Base-by-base conservation (phyloP, 2,329 filamentous ascomycete genomes). In the Elsinoe perseae region DNA sequence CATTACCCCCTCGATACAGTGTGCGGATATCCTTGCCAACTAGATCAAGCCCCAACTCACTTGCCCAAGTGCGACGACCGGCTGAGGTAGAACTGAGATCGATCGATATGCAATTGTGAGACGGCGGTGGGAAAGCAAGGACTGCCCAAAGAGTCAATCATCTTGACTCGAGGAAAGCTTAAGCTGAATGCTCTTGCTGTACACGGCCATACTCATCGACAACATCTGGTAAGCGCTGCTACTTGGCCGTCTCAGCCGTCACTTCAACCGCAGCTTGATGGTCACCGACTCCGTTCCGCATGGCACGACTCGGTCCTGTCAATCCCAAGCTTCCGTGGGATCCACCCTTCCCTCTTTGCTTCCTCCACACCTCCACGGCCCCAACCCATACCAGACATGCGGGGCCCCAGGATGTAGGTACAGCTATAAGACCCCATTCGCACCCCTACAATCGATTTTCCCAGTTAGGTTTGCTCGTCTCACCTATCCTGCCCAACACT, bases 321-420 rank as follows among this genome's bases (percentile, higher is more conserved):
- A 34, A 52, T 36, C 48, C 48, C 48, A 52, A 52, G 48, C 30
- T 52, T 52, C 48, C 48, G 48, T 36, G 28, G 20, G 30, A 52
- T 52, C 48, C 48, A 52, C 48, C 30, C n/a, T 52, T 28, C 48
- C 48, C 25, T 52, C 30, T 21, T 52, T 21, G 48, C 25, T 7
- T 18, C 16, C 48, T 32, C 25, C 48, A 23, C 30, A 16, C 28
- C 48, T 30, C 48, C 30, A 34, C 30, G 9, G 28, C 48, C 30
- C 20, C 9, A 38, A 23, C 9, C 25, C 30, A 38, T 36, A 38
- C 48, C 48, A 52, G 28, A 12, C 28, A 38, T 52, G 48, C 48
- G 48, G 48, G 48, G 48, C 48, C 14, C 12, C 18, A 20, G 16
- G 12, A 12, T 7, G 48, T 34, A 34, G n/a, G 16, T 20, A 10